A percentile compares a stretch with the other conserved stretches of the same genome.
phyloP scores from a whole-genome alignment of 164 flowering plant genomes.

The Umbellularia californica region DNA sequence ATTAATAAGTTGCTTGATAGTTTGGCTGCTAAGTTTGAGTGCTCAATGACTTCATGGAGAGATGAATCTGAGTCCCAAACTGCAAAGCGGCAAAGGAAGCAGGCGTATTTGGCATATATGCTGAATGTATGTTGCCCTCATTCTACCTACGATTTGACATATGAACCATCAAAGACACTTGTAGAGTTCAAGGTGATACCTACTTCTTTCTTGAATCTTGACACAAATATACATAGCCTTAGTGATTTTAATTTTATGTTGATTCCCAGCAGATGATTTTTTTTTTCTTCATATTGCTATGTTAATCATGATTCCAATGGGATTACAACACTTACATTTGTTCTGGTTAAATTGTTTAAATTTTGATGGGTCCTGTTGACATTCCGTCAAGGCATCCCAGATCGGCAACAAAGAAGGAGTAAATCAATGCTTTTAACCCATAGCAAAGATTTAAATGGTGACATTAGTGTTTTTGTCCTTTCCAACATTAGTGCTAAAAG shows the following conservation, averaged over 20 bases:
- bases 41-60: constrained; percentile 25
- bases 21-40: constrained; percentile 40
- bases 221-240: neutral
- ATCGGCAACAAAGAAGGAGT: too few species aligned
- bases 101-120: constrained; percentile 50
- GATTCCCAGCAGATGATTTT: neutral
- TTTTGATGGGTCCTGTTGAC: too few species aligned
- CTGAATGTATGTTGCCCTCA: constrained; percentile 65
- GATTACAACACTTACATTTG: too few species aligned
- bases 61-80: constrained; percentile 18
- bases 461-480: too few species aligned
- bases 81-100: constrained; percentile 48
- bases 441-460: too few species aligned
- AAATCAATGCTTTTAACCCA: neutral
- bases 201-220: neutral
- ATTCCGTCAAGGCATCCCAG: too few species aligned
- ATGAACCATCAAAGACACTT: constrained; percentile 69
- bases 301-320: too few species aligned
- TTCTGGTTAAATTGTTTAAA: too few species aligned
- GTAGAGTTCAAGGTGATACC: constrained; percentile 80
- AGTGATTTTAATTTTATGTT: neutral
- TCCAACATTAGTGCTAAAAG: too few species aligned
- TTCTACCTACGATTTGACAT: constrained; percentile 61
- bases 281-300: too few species aligned
- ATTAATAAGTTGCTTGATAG: constrained; percentile 71